phyloP scores from a whole-genome alignment of 495 filamentous ascomycete genomes.

The Lasiosphaeria ovina region DNA sequence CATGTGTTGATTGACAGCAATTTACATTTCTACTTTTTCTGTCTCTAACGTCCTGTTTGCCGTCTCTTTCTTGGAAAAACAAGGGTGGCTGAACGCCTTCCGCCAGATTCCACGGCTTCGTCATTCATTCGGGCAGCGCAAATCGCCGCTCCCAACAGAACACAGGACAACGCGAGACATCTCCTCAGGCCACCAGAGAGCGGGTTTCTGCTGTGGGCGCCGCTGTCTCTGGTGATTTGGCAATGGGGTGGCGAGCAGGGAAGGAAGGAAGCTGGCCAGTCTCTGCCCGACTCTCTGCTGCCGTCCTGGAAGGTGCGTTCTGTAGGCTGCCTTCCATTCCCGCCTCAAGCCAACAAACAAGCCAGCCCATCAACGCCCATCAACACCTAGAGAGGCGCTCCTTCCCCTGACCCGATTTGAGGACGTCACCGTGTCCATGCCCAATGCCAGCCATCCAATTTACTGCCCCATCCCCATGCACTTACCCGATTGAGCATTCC shows the following conservation, averaged over 20 bases:
- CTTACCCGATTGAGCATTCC: slow-evolving; percentile 20
- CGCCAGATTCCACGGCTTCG: not conserved
- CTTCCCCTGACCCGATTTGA: slow-evolving; percentile 23
- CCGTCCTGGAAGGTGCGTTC: not conserved
- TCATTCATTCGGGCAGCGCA: not conserved
- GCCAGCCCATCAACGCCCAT: not conserved
- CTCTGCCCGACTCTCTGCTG: slow-evolving; percentile 6
- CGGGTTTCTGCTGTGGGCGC: not conserved
- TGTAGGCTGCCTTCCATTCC: no score
- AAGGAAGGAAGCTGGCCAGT: not conserved
- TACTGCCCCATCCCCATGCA: slow-evolving; percentile 1
- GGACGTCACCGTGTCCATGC: slow-evolving; percentile 28
- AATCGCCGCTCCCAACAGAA: not conserved
- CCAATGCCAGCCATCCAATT: slow-evolving; percentile 30
- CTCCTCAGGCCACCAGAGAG: no score
- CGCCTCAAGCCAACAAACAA: no score
- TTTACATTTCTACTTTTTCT: not conserved
- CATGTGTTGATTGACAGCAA: no score
- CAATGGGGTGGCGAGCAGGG: slow-evolving; percentile 28
- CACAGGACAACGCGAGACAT: not conserved
- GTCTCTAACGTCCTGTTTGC: not conserved
- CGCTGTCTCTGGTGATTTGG: slow-evolving; percentile 29
- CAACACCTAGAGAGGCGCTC: not conserved
- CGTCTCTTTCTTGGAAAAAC: not conserved
- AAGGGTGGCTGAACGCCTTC: not conserved